Evolutionary conservation across 495 filamentous ascomycete species (phyloP).

Genomic region (Penicillium soppii): DNA sequence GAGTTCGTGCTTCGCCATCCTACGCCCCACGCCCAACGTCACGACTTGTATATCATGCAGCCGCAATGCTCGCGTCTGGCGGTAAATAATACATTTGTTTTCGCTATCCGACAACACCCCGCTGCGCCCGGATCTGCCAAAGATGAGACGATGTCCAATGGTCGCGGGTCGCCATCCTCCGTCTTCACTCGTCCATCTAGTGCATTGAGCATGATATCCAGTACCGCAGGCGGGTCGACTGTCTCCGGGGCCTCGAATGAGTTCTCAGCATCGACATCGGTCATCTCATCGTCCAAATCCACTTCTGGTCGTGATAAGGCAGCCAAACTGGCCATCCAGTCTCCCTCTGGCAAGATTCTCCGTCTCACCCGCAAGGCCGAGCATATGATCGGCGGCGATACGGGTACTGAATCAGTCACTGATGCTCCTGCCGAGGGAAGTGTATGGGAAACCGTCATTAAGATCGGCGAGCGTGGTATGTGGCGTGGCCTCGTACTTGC

Average conservation of each 20-base stretch:
- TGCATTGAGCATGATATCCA: conserved; percentile 75
- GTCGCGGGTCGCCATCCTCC: conserved; percentile 56
- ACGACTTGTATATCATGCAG: conserved; percentile 94
- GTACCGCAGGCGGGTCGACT: conserved; percentile 39
- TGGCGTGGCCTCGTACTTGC: conserved; percentile 95
- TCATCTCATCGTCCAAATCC: conserved; percentile 55
- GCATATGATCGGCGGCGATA: conserved; percentile 50
- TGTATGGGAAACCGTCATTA: conserved; percentile 97
- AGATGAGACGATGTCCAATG: conserved; percentile 42
- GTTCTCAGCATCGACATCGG: conserved; percentile 48
- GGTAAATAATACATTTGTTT: conserved; percentile 96
- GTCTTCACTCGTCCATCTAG: conserved; percentile 73
- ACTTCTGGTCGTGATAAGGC: conserved; percentile 67
- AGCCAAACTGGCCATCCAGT: conserved; percentile 93
- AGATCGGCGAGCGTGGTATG: conserved; percentile 84
- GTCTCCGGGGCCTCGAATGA: conserved; percentile 43
- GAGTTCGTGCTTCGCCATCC: conserved; percentile 92
- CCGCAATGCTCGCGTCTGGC: conserved; percentile 86
- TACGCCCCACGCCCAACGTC: conserved; percentile 92
- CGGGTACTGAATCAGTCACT: conserved; percentile 38
- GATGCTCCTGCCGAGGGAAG: conserved; percentile 71
- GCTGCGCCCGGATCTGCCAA: conserved; percentile 53
- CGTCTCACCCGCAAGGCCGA: conserved; percentile 87
- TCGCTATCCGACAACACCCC: conserved; percentile 89
- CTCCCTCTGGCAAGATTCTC: conserved; percentile 92